These are phyloP conservation scores for Setaria italica DNA, from an alignment of 202 grass and related monocot genomes.

Conservation along the genomic window DNA sequence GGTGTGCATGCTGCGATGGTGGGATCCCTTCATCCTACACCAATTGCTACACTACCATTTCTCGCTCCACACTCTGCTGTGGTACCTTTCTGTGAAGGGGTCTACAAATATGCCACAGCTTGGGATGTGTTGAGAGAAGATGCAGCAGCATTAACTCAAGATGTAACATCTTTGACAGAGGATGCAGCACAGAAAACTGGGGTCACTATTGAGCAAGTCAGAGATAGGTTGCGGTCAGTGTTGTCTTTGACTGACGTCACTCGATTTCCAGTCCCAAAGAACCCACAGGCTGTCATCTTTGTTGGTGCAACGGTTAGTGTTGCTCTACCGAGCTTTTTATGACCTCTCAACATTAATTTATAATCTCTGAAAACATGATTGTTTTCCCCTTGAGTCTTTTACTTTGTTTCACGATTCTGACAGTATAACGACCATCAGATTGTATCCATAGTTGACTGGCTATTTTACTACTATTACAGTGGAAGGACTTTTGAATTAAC, in stretches of 20 bases:
- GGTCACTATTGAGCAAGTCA: conserved; percentile 86
- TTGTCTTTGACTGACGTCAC: conserved; percentile 89
- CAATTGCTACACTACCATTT: conserved; percentile 95
- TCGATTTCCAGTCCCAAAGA: conserved; percentile 85
- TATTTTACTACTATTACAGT: neutral
- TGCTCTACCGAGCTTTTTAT: neutral
- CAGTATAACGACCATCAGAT: neutral
- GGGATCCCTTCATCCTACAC: conserved; percentile 85
- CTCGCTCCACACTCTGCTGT: conserved; percentile 93
- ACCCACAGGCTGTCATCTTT: conserved; percentile 83
- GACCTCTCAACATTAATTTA: neutral
- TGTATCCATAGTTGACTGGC: conserved; percentile 24
- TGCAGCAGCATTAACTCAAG: conserved; percentile 53
- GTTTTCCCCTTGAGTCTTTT: neutral
- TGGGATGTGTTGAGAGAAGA: conserved; percentile 91
- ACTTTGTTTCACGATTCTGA: conserved; percentile 11
- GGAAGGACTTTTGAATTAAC: neutral
- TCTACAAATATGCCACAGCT: conserved; percentile 81
- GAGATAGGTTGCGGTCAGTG: conserved; percentile 76
- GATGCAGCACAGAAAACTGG: conserved; percentile 54
- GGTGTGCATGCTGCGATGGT: conserved; percentile 99
- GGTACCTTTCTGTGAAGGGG: conserved; percentile 89
- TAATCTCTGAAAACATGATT: neutral
- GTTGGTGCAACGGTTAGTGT: conserved; percentile 83
- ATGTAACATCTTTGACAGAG: conserved; percentile 67